A percentile compares a stretch with the other conserved stretches of the same genome.
phyloP scores from a whole-genome alignment of 2,329 filamentous ascomycete species.

The Aspergillus flavus region DNA sequence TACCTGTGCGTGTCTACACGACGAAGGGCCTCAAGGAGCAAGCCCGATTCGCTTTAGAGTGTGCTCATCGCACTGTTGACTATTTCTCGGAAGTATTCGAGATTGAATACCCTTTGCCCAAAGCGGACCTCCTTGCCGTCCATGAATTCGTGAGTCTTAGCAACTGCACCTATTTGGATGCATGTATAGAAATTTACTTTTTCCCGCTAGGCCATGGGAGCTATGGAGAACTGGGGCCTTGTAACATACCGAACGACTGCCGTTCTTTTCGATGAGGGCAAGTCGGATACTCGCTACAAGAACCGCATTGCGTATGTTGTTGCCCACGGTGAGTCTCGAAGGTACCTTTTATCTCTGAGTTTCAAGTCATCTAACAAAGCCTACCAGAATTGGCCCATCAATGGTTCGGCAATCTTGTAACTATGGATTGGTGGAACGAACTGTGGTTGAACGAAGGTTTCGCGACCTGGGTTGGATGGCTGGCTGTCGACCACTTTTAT shows the following conservation, averaged over 20 bases:
- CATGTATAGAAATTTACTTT: slow-evolving; percentile 37
- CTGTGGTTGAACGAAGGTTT: slow-evolving; percentile 96
- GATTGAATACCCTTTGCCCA: slow-evolving; percentile 90
- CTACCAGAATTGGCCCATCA: slow-evolving; percentile 80
- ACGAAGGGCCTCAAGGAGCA: slow-evolving; percentile 93
- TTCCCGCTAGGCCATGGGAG: slow-evolving; percentile 57
- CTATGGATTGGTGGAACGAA: slow-evolving; percentile 97
- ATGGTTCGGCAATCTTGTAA: slow-evolving; percentile 94
- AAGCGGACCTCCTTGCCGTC: slow-evolving; percentile 86
- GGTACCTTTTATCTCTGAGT: neutral
- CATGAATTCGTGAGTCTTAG: slow-evolving; percentile 77
- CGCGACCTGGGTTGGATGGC: slow-evolving; percentile 97
- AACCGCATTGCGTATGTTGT: slow-evolving; percentile 96
- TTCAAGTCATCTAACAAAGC: neutral
- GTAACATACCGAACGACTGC: slow-evolving; percentile 96
- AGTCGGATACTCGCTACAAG: slow-evolving; percentile 86
- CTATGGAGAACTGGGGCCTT: slow-evolving; percentile 96
- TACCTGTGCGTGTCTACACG: slow-evolving; percentile 94
- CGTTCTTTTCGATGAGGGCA: slow-evolving; percentile 91
- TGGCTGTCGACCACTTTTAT: slow-evolving; percentile 86
- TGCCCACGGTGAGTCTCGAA: slow-evolving; percentile 64
- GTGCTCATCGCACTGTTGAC: slow-evolving; percentile 91
- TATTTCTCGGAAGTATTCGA: slow-evolving; percentile 94
- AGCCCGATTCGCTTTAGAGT: slow-evolving; percentile 83
- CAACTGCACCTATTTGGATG: neutral